These are phyloP conservation scores for peach (Prunus persica) DNA, from an alignment of 306 rosid species.

Conservation along the genomic window DNA sequence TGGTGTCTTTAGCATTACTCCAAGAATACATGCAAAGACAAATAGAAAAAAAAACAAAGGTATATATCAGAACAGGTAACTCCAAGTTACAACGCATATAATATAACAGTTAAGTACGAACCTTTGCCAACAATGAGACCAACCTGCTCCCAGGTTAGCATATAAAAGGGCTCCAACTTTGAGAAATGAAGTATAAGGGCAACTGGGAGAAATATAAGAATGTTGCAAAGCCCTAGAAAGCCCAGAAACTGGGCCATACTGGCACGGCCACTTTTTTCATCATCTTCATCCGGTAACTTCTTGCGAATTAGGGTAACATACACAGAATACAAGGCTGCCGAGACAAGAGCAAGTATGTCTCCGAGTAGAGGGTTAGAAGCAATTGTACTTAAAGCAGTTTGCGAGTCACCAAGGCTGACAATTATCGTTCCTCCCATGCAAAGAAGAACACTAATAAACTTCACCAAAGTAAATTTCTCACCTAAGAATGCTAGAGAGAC, in stretches of 20 bases:
- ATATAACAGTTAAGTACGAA: conserved; percentile 26
- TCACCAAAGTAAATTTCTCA: conserved; percentile 86
- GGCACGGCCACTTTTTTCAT: conserved; percentile 67
- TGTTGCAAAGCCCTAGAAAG: conserved; percentile 80
- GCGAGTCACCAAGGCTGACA: conserved; percentile 90
- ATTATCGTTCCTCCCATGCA: conserved; percentile 94
- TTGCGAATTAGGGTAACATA: conserved; percentile 91
- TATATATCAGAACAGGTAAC: neutral
- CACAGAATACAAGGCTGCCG: conserved; percentile 78
- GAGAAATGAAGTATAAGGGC: conserved; percentile 61
- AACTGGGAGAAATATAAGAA: conserved; percentile 72
- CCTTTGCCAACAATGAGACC: conserved; percentile 94
- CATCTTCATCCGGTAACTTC: conserved; percentile 70
- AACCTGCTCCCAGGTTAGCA: conserved; percentile 70
- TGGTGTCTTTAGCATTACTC: no score
- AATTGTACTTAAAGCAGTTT: conserved; percentile 34
- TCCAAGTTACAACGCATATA: neutral
- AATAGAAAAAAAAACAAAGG: neutral
- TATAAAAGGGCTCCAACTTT: conserved; percentile 53
- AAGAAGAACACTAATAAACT: conserved; percentile 84
- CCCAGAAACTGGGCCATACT: conserved; percentile 98
- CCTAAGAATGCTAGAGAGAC: conserved; percentile 86
- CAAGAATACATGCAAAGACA: neutral
- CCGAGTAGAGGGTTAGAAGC: conserved; percentile 92
- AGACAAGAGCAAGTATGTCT: conserved; percentile 71